These are phyloP conservation scores for Tuber borchii DNA, from an alignment of 495 filamentous ascomycete genomes.

Conservation along the genomic window DNA sequence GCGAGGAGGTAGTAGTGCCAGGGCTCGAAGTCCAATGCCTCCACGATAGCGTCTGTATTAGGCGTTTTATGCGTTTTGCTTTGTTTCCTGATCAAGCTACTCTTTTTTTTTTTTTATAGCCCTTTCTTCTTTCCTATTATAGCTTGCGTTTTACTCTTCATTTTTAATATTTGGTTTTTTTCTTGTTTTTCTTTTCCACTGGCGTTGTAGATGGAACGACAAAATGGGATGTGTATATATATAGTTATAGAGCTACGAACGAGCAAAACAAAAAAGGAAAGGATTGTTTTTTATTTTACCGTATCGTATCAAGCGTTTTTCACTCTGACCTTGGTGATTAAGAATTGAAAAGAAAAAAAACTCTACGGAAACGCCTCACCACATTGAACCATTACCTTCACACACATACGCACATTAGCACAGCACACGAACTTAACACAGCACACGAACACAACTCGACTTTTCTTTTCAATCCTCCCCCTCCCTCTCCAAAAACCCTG, in stretches of 20 bases:
- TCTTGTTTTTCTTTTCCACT: constrained; percentile 15
- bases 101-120: constrained; percentile 17
- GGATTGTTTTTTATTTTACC: neutral
- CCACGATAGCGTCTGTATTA: constrained; percentile 44
- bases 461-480: constrained; percentile 46
- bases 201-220: constrained; percentile 18
- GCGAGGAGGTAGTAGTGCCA: constrained; percentile 40
- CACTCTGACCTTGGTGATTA: neutral
- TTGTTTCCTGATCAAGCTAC: constrained; percentile 5
- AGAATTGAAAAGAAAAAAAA: neutral
- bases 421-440: neutral
- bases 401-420: neutral
- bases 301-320: neutral
- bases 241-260: constrained; percentile 20
- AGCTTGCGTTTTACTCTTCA: constrained; percentile 26
- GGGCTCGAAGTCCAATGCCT: constrained; percentile 60
- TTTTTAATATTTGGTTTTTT: constrained; percentile 18
- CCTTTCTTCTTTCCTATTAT: constrained; percentile 24
- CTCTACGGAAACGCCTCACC: constrained; percentile 4
- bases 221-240: constrained; percentile 29
- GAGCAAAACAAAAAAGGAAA: constrained; percentile 6
- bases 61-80: neutral
- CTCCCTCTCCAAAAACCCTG: constrained; percentile 79
- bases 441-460: neutral
- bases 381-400: constrained; percentile 13